Evolutionary conservation across 2,329 filamentous ascomycete species (phyloP), one percentile per base, ranked within the genome.

Genomic region (Colletotrichum sp.): DNA sequence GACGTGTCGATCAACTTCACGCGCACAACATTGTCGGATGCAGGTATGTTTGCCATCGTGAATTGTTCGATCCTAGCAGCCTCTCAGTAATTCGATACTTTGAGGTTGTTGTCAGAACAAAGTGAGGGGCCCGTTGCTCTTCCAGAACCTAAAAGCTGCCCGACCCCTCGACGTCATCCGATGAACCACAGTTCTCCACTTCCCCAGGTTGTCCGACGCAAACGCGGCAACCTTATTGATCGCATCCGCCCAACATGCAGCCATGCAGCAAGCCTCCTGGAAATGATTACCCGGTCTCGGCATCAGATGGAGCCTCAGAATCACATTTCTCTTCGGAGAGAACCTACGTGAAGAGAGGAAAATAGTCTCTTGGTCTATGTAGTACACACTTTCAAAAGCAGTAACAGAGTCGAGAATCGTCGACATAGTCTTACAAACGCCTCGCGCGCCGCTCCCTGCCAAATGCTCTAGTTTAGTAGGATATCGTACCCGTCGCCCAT

Each of bases 401-500:
- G 16, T 13, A 36, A 61, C 36, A 48, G 34, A 73, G 70, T 65
- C 64, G 64, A 75, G 71, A 70, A 55, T 64, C 6, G 21, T 69
- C n/a, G 67, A 43, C 24, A 26, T 21, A 21, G 16, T 56, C 55
- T 74, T n/a, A 26, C 55, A 58, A 71, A 74, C 70, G 55, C 61
- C 71, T 72, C 34, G 34, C 58, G 9, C 73, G 70, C 65, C 67
- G 65, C 48, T 15, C 10, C 24, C 36, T 16, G 12, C 26, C 66
- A 3, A 60, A 69, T 69, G 67, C 55, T 78, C 80, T 84, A 88
- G 69, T 83, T 82, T 64, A 95, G 85, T 77, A 95, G 80, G 79
- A 96, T 95, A 79, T 95, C 92, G 79, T 94, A 94, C 2, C 93
- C 93, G 77, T 94, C 93, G 81, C 91, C 91, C 65, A 88, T 90